A percentile compares a stretch with the other conserved stretches of the same genome.
These are phyloP conservation scores for Ceratobasidium sp. DNA, from an alignment of 1,284 basidiomycete genomes.

Conservation along the genomic window DNA sequence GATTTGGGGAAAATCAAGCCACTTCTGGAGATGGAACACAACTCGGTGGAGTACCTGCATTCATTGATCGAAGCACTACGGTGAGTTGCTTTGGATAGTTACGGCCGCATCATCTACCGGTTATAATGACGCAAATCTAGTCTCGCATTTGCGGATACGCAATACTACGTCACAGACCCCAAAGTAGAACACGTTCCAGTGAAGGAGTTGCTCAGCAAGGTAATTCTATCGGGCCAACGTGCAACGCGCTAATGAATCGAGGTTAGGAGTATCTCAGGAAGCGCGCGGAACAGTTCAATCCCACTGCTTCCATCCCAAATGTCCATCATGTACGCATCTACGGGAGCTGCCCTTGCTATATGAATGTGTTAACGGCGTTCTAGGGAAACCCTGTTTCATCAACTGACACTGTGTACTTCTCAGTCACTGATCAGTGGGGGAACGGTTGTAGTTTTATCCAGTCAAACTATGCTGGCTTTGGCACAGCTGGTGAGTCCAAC, in stretches of 20 bases:
- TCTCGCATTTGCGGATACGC: slow-evolving; percentile 63
- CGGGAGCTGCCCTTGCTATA: not conserved
- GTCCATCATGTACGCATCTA: slow-evolving; percentile 65
- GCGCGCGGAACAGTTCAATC: slow-evolving; percentile 82
- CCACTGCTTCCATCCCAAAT: slow-evolving; percentile 65
- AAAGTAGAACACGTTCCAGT: slow-evolving; percentile 76
- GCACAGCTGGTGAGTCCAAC: slow-evolving; percentile 67
- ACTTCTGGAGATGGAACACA: slow-evolving; percentile 82
- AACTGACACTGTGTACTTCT: slow-evolving; percentile 94
- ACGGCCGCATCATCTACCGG: slow-evolving; percentile 35
- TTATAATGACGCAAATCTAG: not conserved
- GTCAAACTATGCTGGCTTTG: slow-evolving; percentile 87
- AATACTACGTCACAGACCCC: slow-evolving; percentile 90
- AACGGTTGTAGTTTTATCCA: slow-evolving; percentile 96
- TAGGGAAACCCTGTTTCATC: slow-evolving; percentile 80
- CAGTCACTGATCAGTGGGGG: slow-evolving; percentile 85
- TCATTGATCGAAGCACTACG: slow-evolving; percentile 82
- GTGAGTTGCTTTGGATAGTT: slow-evolving; percentile 55
- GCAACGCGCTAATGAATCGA: not conserved
- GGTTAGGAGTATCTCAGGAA: slow-evolving; percentile 76
- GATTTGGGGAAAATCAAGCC: slow-evolving; percentile 72
- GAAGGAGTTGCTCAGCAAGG: slow-evolving; percentile 79
- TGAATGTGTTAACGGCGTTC: slow-evolving; percentile 28
- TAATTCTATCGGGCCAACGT: slow-evolving; percentile 45
- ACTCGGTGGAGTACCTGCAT: slow-evolving; percentile 88